Conservation (phyloP, 2,329 filamentous ascomycete genomes). For the Elsinoe fawcettii region DNA sequence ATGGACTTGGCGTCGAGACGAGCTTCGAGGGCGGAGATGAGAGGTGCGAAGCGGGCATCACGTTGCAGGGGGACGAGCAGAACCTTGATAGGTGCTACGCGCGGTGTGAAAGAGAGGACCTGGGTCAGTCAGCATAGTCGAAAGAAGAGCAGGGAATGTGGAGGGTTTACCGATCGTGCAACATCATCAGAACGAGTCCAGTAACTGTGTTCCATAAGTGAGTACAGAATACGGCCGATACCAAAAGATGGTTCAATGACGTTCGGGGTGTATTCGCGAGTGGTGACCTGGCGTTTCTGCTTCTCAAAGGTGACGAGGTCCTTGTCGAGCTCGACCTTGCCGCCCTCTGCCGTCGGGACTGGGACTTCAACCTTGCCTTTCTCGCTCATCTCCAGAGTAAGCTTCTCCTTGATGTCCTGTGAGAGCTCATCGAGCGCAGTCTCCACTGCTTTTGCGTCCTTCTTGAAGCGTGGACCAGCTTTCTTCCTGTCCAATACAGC, state of each 20-base stretch:
- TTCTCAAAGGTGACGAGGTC: conserved; percentile 80
- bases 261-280: conserved; percentile 87
- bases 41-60: conserved; percentile 72
- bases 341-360: conserved; percentile 58
- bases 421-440: conserved; percentile 64
- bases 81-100: conserved; percentile 89
- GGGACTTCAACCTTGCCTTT: conserved; percentile 70
- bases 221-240: conserved; percentile 90
- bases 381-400: conserved; percentile 64
- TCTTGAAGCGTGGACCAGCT: conserved; percentile 92
- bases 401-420: conserved; percentile 73
- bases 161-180: conserved; percentile 63
- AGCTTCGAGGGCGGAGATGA: conserved; percentile 63
- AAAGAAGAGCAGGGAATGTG: background rate
- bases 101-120: conserved; percentile 66
- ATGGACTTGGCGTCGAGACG: conserved; percentile 69
- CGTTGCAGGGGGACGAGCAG: conserved; percentile 82
- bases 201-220: conserved; percentile 88
- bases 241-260: conserved; percentile 87
- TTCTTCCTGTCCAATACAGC: conserved; percentile 89
- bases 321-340: conserved; percentile 70
- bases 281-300: conserved; percentile 71
- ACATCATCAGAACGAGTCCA: conserved; percentile 84
- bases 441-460: conserved; percentile 81
- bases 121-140: conserved; percentile 25